Percentiles rank a stretch among this genome's conserved stretches.
These are phyloP conservation scores for Diaporthe amygdali DNA, from an alignment of 2,329 filamentous ascomycete species.

Conservation along the genomic window DNA sequence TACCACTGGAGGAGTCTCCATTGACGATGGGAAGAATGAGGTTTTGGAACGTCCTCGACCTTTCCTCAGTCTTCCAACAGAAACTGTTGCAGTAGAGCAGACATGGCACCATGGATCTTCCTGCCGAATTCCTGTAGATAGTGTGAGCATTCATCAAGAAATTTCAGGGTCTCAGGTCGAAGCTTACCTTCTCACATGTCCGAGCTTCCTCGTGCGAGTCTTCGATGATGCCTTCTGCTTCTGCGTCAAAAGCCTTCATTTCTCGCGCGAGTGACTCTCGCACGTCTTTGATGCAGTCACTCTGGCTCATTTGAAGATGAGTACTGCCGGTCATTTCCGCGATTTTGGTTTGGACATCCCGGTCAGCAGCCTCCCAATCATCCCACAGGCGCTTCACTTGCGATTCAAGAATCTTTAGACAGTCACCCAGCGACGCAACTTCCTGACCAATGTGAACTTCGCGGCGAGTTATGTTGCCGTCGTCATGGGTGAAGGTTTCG, in stretches of 20 bases:
- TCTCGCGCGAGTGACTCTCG: slow-evolving; percentile 13
- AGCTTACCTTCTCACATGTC: slow-evolving; percentile 19
- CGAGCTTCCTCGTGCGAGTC: slow-evolving; percentile 19
- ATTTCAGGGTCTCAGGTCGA: neutral
- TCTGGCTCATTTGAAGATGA: neutral
- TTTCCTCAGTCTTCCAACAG: slow-evolving; percentile 19
- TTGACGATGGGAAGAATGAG: neutral
- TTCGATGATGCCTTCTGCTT: slow-evolving; percentile 14
- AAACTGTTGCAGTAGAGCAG: slow-evolving; percentile 22
- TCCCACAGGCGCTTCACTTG: slow-evolving; percentile 28
- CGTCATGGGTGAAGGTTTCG: neutral
- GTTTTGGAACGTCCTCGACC: neutral
- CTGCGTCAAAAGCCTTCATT: neutral
- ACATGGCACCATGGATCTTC: slow-evolving; percentile 23
- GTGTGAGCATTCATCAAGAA: neutral
- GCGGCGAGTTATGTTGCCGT: neutral
- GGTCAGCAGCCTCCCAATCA: slow-evolving; percentile 46
- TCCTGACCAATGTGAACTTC: slow-evolving; percentile 8
- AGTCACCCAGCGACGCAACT: slow-evolving; percentile 23
- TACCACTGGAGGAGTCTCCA: neutral
- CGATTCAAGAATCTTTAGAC: slow-evolving; percentile 23
- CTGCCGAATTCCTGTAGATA: slow-evolving; percentile 10
- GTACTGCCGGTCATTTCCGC: neutral
- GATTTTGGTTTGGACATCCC: slow-evolving; percentile 41
- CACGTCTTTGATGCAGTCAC: neutral